These are phyloP conservation scores for Annulohypoxylon nitens DNA, from an alignment of 495 filamentous ascomycete genomes.

Conservation along the genomic window DNA sequence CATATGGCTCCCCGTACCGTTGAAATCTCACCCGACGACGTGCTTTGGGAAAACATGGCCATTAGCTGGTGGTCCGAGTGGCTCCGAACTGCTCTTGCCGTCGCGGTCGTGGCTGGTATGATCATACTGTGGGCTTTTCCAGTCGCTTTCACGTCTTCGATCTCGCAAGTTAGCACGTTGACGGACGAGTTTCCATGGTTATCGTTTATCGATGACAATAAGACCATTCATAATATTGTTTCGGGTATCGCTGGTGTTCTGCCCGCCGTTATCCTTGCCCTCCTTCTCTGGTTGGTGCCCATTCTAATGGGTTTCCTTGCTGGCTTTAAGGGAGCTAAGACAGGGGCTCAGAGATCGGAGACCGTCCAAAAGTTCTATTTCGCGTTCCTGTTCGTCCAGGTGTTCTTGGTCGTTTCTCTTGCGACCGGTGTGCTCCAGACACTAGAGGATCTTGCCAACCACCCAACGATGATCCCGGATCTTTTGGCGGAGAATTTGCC, in stretches of 20 bases:
- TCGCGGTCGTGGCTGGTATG: constrained; percentile 77
- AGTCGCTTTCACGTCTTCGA: constrained; percentile 84
- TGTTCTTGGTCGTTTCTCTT: constrained; percentile 93
- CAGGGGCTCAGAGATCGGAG: constrained; percentile 82
- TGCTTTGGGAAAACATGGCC: constrained; percentile 98
- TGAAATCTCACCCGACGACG: constrained; percentile 93
- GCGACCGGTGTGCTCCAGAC: constrained; percentile 81
- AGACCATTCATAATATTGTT: constrained; percentile 69
- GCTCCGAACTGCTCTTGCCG: constrained; percentile 75
- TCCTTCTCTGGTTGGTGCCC: constrained; percentile 85
- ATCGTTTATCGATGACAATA: constrained; percentile 71
- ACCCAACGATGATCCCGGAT: constrained; percentile 69
- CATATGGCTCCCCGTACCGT: constrained; percentile 94
- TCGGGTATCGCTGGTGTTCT: constrained; percentile 88
- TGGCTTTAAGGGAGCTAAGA: constrained; percentile 81
- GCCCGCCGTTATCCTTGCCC: constrained; percentile 80
- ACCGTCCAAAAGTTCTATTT: constrained; percentile 95
- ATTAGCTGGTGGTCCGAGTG: constrained; percentile 96
- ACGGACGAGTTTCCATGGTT: constrained; percentile 75
- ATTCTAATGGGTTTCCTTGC: constrained; percentile 78
- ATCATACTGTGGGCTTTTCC: constrained; percentile 93
- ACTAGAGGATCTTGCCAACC: constrained; percentile 70
- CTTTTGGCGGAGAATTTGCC: constrained; percentile 87
- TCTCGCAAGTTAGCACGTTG: constrained; percentile 81
- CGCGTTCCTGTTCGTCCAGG: constrained; percentile 91